Evolutionary conservation across 495 filamentous ascomycete species (phyloP).

Genomic region (Emericellopsis terricola): DNA sequence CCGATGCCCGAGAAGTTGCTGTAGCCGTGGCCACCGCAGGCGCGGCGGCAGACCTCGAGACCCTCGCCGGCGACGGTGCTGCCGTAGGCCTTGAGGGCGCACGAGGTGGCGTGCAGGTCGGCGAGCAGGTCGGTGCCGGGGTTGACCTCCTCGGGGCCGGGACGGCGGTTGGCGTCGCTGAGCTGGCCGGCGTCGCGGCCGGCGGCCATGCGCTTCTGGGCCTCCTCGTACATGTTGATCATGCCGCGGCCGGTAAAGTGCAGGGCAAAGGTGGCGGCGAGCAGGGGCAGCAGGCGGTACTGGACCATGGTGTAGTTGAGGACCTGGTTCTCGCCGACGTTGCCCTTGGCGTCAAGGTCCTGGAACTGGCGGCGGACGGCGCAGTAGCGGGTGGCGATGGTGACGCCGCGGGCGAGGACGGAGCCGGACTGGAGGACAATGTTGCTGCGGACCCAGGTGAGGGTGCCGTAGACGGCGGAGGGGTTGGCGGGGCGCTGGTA

Average conservation of each 20-base stretch:
- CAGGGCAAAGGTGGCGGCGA: slow-evolving; percentile 56
- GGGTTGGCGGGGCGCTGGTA: slow-evolving; percentile 46
- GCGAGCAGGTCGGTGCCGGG: slow-evolving; percentile 48
- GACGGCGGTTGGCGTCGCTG: slow-evolving; percentile 25
- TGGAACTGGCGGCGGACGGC: slow-evolving; percentile 54
- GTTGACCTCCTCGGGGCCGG: slow-evolving; percentile 45
- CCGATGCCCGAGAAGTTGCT: slow-evolving; percentile 51
- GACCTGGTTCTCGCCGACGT: slow-evolving; percentile 40
- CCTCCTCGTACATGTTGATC: slow-evolving; percentile 45
- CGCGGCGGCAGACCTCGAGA: slow-evolving; percentile 50
- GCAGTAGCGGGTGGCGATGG: slow-evolving; percentile 54
- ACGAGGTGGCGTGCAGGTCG: slow-evolving; percentile 57
- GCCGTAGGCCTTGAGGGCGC: slow-evolving; percentile 51
- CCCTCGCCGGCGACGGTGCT: slow-evolving; percentile 51
- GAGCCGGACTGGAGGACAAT: slow-evolving; percentile 51
- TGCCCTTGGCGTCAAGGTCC: slow-evolving; percentile 41
- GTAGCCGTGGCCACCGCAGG: slow-evolving; percentile 62
- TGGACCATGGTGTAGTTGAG: slow-evolving; percentile 68
- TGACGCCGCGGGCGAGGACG: slow-evolving; percentile 54
- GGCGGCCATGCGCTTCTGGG: slow-evolving; percentile 40
- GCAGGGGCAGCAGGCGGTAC: slow-evolving; percentile 44
- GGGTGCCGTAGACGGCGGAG: slow-evolving; percentile 49
- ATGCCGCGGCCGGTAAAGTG: slow-evolving; percentile 58
- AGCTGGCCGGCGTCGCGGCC: slow-evolving; percentile 13
- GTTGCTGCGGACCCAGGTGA: slow-evolving; percentile 54